Evolutionary conservation across 331 rosid genomes (phyloP).

Genomic region (Prunus yedoensis): DNA sequence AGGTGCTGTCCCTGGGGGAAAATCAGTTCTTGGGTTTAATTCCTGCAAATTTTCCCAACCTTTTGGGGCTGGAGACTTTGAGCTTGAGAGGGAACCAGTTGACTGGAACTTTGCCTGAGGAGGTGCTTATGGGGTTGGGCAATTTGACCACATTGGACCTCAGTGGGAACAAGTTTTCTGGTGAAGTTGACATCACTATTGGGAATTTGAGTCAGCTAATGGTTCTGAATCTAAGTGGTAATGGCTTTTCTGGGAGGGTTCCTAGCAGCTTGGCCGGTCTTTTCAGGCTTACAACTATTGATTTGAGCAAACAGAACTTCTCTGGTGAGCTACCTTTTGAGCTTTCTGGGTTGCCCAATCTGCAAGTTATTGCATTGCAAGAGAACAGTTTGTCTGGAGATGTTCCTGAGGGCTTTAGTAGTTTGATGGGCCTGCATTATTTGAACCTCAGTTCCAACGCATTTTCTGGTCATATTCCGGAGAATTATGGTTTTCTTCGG

Average conservation of each 20-base stretch:
- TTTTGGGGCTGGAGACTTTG: constrained; percentile 59
- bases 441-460: constrained; percentile 76
- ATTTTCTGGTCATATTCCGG: constrained; percentile 76
- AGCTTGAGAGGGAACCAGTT: constrained; percentile 58
- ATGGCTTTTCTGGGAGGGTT: constrained; percentile 64
- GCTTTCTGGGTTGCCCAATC: constrained; percentile 80
- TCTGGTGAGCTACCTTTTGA: constrained; percentile 88
- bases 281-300: constrained; percentile 70
- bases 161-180: constrained; percentile 64
- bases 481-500: constrained; percentile 77
- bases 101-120: constrained; percentile 62
- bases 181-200: constrained; percentile 42
- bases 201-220: constrained; percentile 55
- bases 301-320: constrained; percentile 77
- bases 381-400: constrained; percentile 69
- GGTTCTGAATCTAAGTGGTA: constrained; percentile 78
- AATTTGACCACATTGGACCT: constrained; percentile 73
- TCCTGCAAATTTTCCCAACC: constrained; percentile 68
- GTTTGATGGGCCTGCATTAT: constrained; percentile 64
- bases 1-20: constrained; percentile 64
- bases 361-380: constrained; percentile 76
- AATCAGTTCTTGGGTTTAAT: constrained; percentile 61
- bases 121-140: constrained; percentile 40
- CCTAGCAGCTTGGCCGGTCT: constrained; percentile 77
- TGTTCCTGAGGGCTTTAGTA: constrained; percentile 94